Conservation (phyloP, 2,329 filamentous ascomycete species). For the Trichoderma gracile region DNA sequence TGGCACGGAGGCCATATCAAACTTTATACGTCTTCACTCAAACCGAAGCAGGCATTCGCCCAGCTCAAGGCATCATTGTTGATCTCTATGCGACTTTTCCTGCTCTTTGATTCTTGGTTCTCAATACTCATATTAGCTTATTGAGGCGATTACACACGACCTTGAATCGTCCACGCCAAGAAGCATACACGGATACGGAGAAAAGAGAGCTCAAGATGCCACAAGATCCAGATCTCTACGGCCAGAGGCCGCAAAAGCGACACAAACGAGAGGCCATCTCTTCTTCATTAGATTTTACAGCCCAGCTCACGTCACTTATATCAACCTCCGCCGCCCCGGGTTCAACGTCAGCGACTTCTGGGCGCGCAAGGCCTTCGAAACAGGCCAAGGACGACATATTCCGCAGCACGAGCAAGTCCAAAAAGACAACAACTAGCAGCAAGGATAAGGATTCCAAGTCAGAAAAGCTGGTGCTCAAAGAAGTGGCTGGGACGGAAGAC, state of each 20-base stretch:
- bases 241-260: constrained; percentile 69
- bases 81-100: too few species aligned
- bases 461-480: constrained; percentile 51
- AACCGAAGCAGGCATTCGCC: too few species aligned
- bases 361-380: constrained; percentile 50
- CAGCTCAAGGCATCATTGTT: too few species aligned
- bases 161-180: neutral
- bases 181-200: neutral
- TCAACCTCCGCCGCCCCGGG: constrained; percentile 47
- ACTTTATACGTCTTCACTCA: neutral
- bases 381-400: constrained; percentile 52
- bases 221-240: constrained; percentile 73
- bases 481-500: constrained; percentile 57
- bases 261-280: constrained; percentile 69
- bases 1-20: neutral
- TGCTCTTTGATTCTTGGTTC: neutral
- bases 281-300: constrained; percentile 80
- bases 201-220: constrained; percentile 47
- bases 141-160: neutral
- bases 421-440: constrained; percentile 29
- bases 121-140: neutral
- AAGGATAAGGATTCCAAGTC: constrained; percentile 52
- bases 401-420: constrained; percentile 34
- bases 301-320: constrained; percentile 81
- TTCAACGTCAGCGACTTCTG: constrained; percentile 40